phyloP scores from a whole-genome alignment of 306 rosid genomes.

The Quercus dentata region DNA sequence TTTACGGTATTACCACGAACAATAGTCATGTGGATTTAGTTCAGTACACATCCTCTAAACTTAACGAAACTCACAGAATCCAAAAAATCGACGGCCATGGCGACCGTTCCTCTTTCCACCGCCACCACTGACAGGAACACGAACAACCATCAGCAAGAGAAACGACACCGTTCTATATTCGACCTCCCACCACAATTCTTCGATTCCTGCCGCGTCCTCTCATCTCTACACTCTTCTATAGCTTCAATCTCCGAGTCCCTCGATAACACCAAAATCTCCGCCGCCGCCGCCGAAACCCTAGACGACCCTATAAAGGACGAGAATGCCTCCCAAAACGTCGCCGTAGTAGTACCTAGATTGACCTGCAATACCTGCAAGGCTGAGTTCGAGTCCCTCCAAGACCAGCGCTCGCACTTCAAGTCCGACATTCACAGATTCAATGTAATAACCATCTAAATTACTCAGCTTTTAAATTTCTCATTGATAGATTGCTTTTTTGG shows the following conservation, averaged over 20 bases:
- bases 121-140: neutral
- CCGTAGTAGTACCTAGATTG: slow-evolving; percentile 39
- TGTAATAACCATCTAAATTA: slow-evolving; percentile 28
- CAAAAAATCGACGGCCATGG: slow-evolving; percentile 32
- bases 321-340: slow-evolving; percentile 30
- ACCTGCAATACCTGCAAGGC: slow-evolving; percentile 88
- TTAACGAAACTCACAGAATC: neutral
- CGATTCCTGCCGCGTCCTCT: slow-evolving; percentile 54
- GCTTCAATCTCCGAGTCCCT: slow-evolving; percentile 30
- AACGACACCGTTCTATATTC: slow-evolving; percentile 68
- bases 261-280: slow-evolving; percentile 1
- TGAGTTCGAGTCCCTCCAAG: slow-evolving; percentile 82
- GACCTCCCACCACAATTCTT: slow-evolving; percentile 58
- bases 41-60: no score
- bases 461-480: neutral
- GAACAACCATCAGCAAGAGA: slow-evolving; percentile 30
- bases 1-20: no score
- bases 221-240: slow-evolving; percentile 40
- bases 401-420: slow-evolving; percentile 95
- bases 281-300: slow-evolving; percentile 22
- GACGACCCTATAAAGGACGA: slow-evolving; percentile 25
- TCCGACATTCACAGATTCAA: slow-evolving; percentile 96
- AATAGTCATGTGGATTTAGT: no score
- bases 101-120: slow-evolving; percentile 25
- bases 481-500: neutral